Percentiles rank a stretch among this genome's conserved stretches.
These are phyloP conservation scores for Colletotrichum trifolii DNA, from an alignment of 2,329 filamentous ascomycete species.

Conservation along the genomic window DNA sequence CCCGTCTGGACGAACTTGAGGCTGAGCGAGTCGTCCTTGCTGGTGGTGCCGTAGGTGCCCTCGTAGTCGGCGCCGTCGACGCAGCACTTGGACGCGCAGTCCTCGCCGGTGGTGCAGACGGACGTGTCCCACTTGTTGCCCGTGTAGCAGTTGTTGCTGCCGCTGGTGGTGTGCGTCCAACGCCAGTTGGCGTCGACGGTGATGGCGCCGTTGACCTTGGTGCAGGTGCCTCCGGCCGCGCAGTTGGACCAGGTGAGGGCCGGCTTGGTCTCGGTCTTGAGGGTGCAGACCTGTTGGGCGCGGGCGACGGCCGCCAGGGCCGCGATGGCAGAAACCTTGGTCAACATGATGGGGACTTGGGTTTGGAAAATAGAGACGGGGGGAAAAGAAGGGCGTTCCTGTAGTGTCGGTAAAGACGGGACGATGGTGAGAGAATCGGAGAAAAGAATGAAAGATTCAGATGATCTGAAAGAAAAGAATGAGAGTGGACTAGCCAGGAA, in stretches of 20 bases:
- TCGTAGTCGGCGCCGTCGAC: constrained; percentile 65
- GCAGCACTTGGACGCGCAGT: constrained; percentile 62
- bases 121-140: constrained; percentile 61
- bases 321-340: constrained; percentile 51
- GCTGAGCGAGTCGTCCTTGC: constrained; percentile 61
- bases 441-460: constrained; percentile 14
- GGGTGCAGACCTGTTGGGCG: constrained; percentile 64
- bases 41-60: constrained; percentile 64
- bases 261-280: constrained; percentile 63
- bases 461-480: constrained; percentile 17
- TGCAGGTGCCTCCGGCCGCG: constrained; percentile 61
- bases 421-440: constrained; percentile 8
- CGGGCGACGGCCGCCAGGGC: constrained; percentile 42
- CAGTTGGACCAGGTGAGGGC: constrained; percentile 65
- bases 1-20: constrained; percentile 68
- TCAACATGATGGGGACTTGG: constrained; percentile 30
- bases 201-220: constrained; percentile 58
- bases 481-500: constrained; percentile 2
- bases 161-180: constrained; percentile 62
- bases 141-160: constrained; percentile 66
- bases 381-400: background rate
- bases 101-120: constrained; percentile 52
- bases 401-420: constrained; percentile 15
- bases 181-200: constrained; percentile 72
- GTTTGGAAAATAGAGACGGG: background rate